Evolutionary conservation across 768 basidiomycete genomes (phyloP), one percentile per base, ranked within the genome.

Genomic region (Amanita fuliginea): DNA sequence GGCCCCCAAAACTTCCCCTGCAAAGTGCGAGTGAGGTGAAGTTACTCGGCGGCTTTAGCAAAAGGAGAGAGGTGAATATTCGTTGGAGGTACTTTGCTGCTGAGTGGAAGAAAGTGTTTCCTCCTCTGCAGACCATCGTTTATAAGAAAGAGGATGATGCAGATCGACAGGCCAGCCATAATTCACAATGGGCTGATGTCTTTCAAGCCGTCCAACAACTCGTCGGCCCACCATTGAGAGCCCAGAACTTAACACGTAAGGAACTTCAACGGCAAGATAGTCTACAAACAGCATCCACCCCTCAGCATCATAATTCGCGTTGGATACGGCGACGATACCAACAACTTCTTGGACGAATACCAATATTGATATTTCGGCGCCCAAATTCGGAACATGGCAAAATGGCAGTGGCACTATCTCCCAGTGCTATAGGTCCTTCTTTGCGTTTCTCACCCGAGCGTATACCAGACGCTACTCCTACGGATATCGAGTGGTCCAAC

Each of bases 51-150:
- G 75, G 72, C 8, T 67, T 88, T 37, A 85, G 83, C 68, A 84
- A 77, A 59, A 77, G 87, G 32, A 75, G 86, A 39, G 77, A 87
- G 60, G 71, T 79, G 43, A 91, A 92, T 62, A 70, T 80, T 41
- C 78, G 78, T 18, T 77, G 82, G 78, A 76, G 78, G 18, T 85
- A 72, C 57, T 87, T 80, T 62, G 64, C 60, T 13, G 55, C 53
- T 8, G 76, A 86, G 58, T 68, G 68, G 54, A 73, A 68, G 56
- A 82, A 78, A 55, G 63, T 81, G 19, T 58, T 64, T 3, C 79
- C 81, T 21, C 86, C 88, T 6, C 60, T 88, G n/a, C 68, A 80
- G 54, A 57, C 42, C 10, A 6, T 41, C 16, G 37, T 42, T n/a
- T 34, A 36, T 9, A 33, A 21, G 21, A 36, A 22, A 28, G 16